phyloP scores from a whole-genome alignment of 2,329 filamentous ascomycete genomes.

The Fusarium sp. region DNA sequence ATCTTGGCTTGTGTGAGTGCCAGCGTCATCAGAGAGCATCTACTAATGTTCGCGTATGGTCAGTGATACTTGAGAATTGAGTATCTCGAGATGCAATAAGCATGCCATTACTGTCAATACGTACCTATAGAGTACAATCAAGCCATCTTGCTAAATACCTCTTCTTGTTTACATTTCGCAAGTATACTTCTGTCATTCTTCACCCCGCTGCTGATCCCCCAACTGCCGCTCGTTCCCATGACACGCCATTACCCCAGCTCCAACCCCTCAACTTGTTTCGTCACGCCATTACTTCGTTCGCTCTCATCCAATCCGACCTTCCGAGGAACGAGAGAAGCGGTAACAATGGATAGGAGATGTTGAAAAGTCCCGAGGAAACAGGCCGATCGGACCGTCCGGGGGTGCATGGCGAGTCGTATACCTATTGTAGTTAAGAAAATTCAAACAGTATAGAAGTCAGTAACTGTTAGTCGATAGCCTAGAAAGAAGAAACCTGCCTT shows the following conservation, averaged over 20 bases:
- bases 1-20: not conserved
- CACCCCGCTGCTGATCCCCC: conserved; percentile 22
- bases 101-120: not conserved
- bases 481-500: not conserved
- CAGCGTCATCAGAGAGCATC: not conserved
- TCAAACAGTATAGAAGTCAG: not conserved
- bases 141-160: not conserved
- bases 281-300: conserved; percentile 11
- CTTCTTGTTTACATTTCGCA: not conserved
- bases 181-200: not conserved
- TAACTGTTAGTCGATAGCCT: not conserved
- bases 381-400: conserved; percentile 8
- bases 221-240: conserved; percentile 19
- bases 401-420: not conserved
- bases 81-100: not conserved
- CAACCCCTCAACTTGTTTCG: not conserved
- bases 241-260: conserved; percentile 17
- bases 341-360: not conserved
- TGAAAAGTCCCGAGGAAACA: conserved; percentile 9
- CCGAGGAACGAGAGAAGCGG: not conserved
- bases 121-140: not conserved
- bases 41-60: not conserved
- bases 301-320: conserved; percentile 1
- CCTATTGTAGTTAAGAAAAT: not conserved
- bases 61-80: not conserved